Evolutionary conservation across 208 protist genomes (phyloP).

Genomic region (Tritrichomonas musculus): DNA sequence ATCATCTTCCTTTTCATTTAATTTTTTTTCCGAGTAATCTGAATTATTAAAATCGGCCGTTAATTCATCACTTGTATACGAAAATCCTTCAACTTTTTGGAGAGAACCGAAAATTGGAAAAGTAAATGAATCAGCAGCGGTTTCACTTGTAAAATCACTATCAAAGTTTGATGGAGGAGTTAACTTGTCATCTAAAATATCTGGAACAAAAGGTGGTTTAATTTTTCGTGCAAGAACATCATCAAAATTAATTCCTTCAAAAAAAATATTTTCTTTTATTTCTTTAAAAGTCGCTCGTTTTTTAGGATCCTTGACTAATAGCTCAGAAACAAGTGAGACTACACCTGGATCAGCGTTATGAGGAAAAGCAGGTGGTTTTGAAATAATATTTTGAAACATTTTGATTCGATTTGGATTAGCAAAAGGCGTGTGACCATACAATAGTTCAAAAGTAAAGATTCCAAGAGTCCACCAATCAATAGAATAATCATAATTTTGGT

Average conservation of each 20-base stretch:
- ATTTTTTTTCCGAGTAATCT: too few relatives aligned
- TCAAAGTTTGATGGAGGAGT: background rate
- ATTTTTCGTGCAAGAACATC: background rate
- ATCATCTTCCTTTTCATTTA: too few relatives aligned
- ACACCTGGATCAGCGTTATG: background rate
- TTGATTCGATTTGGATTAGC: background rate
- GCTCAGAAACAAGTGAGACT: too few relatives aligned
- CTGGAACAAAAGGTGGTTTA: background rate
- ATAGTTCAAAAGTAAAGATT: background rate
- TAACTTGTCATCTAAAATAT: too few relatives aligned
- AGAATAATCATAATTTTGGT: background rate
- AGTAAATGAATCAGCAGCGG: background rate
- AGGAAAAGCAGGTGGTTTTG: background rate
- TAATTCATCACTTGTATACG: background rate
- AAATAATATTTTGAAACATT: background rate
- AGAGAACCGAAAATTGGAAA: background rate
- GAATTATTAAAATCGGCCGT: too few relatives aligned
- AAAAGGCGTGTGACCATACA: background rate
- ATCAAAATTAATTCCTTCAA: background rate
- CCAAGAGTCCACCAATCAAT: background rate
- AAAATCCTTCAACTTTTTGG: background rate
- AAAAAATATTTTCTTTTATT: background rate
- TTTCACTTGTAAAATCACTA: background rate
- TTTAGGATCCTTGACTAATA: background rate
- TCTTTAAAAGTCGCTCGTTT: background rate